These are phyloP conservation scores for Phanerochaete sordida DNA, from an alignment of 768 basidiomycete species.

Conservation along the genomic window DNA sequence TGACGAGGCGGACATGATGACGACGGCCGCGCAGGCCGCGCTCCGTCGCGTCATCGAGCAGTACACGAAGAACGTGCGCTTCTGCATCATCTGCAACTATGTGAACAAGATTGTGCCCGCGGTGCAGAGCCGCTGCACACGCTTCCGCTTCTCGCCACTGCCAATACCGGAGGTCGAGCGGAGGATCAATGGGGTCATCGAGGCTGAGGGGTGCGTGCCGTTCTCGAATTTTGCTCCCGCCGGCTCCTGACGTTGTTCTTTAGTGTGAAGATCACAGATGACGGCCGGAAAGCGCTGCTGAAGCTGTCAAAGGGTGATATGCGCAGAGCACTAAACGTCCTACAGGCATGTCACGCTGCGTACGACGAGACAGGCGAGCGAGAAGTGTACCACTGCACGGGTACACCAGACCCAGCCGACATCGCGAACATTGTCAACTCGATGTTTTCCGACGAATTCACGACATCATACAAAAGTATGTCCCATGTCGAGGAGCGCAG, in stretches of 20 bases:
- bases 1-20: constrained; percentile 99
- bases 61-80: constrained; percentile 97
- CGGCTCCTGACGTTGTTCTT: constrained; percentile 1
- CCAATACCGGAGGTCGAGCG: constrained; percentile 84
- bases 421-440: constrained; percentile 91
- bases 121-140: constrained; percentile 96
- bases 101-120: constrained; percentile 99
- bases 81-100: constrained; percentile 99
- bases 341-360: constrained; percentile 98
- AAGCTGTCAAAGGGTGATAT: constrained; percentile 98
- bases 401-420: constrained; percentile 92
- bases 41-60: constrained; percentile 97
- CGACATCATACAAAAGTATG: constrained; percentile 81
- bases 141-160: constrained; percentile 94
- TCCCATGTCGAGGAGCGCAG: constrained; percentile 4
- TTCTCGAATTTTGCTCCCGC: not conserved
- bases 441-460: constrained; percentile 96
- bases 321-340: constrained; percentile 91
- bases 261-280: constrained; percentile 83
- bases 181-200: constrained; percentile 72
- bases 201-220: constrained; percentile 70
- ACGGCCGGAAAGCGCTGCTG: constrained; percentile 85
- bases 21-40: constrained; percentile 93
- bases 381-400: constrained; percentile 95
- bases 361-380: constrained; percentile 86